A percentile compares a stretch with the other conserved stretches of the same genome.
These are phyloP conservation scores for Flaveria bidentis DNA, from an alignment of 129 eudicot genomes.

Conservation along the genomic window DNA sequence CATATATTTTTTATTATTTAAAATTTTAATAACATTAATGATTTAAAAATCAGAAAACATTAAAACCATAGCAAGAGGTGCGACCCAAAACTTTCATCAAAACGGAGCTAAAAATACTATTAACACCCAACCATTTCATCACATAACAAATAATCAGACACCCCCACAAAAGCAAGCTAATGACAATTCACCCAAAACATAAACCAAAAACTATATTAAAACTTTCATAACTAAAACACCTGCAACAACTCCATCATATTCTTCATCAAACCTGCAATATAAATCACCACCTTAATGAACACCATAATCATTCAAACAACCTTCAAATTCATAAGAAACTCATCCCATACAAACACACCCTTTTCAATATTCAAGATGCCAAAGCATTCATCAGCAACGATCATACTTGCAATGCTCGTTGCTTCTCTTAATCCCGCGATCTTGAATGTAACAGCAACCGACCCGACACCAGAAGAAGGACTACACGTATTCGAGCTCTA, in stretches of 20 bases:
- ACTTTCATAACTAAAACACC: conserved; percentile 20
- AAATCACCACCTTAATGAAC: conserved; percentile 30
- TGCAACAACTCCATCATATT: conserved; percentile 20
- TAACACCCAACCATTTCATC: not conserved
- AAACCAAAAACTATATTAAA: conserved; percentile 14
- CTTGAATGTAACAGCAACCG: conserved; percentile 28
- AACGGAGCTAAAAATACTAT: not conserved
- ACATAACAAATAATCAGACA: not conserved
- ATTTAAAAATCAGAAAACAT: no score
- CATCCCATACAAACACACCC: not conserved
- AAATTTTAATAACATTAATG: no score
- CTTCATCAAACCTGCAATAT: conserved; percentile 30
- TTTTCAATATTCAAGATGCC: conserved; percentile 36
- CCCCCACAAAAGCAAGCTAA: not conserved
- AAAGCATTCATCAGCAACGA: conserved; percentile 34
- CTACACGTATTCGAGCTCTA: conserved; percentile 63
- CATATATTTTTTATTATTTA: no score
- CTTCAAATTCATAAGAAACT: conserved; percentile 5
- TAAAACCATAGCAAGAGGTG: not conserved
- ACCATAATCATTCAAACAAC: conserved; percentile 27
- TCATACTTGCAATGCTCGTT: conserved; percentile 32
- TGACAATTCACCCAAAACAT: conserved; percentile 22
- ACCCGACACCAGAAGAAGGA: conserved; percentile 40
- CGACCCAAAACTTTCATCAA: not conserved
- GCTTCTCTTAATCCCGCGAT: conserved; percentile 32